Evolutionary conservation across 257 asterid genomes (phyloP), one percentile per base, ranked within the genome.

Genomic region (Rauvolfia tetraphylla): DNA sequence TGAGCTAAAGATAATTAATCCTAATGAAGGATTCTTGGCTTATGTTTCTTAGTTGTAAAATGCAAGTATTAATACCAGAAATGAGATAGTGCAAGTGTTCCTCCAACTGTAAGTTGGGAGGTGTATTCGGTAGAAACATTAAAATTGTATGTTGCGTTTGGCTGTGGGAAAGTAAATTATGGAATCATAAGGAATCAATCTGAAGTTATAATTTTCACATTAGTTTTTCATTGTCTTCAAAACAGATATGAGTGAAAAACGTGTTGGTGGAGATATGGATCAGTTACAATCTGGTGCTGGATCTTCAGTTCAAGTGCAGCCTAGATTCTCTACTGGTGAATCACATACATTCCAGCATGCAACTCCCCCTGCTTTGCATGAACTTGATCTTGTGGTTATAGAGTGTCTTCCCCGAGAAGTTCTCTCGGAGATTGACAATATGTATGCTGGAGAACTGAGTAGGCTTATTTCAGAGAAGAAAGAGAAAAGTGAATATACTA

Each of bases 381-480:
- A 92, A 79, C 90, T 95, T 73, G 97, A 95, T 82, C 75, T 95
- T 76, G 88, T 87, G 73, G 96, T 95, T 82, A 76, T 95, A 79
- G 94, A 89, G 86, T 85, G 88, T 83, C 97, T 95, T 75, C 99
- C 99, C 79, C 96, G 89, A 68, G 96, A 93, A 71, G 86, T 95
- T 73, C 75, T 93, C 80, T 83, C 97, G 68, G 99, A 95, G 80
- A 90, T 95, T 61, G 88, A 95, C 85, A 86, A 81, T 62, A 83
- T 95, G 93, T 95, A 95, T 80, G 89, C 86, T 56, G 99, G 99
- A 68, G 84, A 89, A 84, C 81, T 95, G 81, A 75, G 73, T 51
- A 86, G 66, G 81, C 86, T 90, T 68, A 84, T 92, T 78, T 86
- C 89, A 31, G 76, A 89, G 83, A 81, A 82, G 79, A 86, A 88